Evolutionary conservation across 1,284 basidiomycete species (phyloP).

Genomic region (Ganoderma boninense): DNA sequence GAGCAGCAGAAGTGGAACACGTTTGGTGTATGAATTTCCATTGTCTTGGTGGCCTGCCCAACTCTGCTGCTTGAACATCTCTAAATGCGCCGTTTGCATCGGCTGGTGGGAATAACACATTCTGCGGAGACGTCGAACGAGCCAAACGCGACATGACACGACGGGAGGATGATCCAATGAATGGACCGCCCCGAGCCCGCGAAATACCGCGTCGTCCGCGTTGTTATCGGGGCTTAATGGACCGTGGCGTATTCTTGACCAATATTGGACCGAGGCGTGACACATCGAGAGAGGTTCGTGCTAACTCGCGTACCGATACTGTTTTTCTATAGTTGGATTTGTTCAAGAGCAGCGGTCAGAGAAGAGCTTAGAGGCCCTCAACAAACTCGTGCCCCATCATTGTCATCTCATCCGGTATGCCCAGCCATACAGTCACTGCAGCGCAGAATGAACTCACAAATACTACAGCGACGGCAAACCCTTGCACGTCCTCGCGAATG

Average conservation of each 20-base stretch:
- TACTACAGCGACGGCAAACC: constrained; percentile 72
- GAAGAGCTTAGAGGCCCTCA: constrained; percentile 93
- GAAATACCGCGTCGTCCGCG: too few relatives aligned
- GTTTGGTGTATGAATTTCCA: background rate
- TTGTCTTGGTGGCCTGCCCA: background rate
- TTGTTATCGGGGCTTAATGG: too few relatives aligned
- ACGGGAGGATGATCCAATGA: too few relatives aligned
- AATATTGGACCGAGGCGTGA: too few relatives aligned
- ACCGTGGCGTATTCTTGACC: too few relatives aligned
- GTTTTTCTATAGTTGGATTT: constrained; percentile 78
- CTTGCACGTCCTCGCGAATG: constrained; percentile 89
- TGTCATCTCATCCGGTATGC: constrained; percentile 87
- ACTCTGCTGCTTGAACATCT: too few relatives aligned
- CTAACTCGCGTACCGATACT: background rate
- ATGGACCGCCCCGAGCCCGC: too few relatives aligned
- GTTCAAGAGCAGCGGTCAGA: constrained; percentile 96
- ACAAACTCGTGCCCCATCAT: constrained; percentile 96
- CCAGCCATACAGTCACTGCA: background rate
- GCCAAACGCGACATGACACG: too few relatives aligned
- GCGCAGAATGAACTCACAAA: constrained; percentile 28
- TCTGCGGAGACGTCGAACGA: too few relatives aligned
- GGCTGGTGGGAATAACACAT: too few relatives aligned
- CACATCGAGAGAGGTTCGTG: background rate
- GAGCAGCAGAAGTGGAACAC: background rate
- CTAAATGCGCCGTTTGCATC: too few relatives aligned